phyloP scores from a whole-genome alignment of 345 rosid species.

The Heritiera fomes region DNA sequence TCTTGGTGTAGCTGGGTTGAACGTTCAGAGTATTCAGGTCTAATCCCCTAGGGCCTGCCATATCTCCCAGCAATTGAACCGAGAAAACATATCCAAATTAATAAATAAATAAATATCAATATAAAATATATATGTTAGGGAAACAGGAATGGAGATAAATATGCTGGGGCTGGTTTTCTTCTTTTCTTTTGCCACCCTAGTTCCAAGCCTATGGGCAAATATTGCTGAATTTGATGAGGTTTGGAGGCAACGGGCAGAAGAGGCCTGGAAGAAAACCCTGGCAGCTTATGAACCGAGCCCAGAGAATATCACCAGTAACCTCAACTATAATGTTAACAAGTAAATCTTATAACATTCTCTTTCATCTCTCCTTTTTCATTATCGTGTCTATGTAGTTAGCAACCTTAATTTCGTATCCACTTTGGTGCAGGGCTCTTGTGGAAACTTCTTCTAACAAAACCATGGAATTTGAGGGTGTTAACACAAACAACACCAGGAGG shows the following conservation, averaged over 20 bases:
- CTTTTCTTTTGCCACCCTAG: conserved; percentile 24
- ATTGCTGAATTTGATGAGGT: conserved; percentile 34
- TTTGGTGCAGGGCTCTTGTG: not conserved
- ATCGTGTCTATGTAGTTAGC: not conserved
- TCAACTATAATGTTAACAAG: conserved; percentile 31
- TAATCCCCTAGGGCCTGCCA: not conserved
- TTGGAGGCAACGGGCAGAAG: conserved; percentile 43
- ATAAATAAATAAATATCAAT: no score
- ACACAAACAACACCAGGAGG: conserved; percentile 32
- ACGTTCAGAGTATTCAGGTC: not conserved
- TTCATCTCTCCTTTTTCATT: not conserved
- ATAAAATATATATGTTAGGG: not conserved
- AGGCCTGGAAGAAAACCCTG: conserved; percentile 34
- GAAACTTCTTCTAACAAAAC: not conserved
- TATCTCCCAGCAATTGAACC: not conserved
- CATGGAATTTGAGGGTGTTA: conserved; percentile 9
- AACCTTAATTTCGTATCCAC: no score
- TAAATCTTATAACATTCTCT: not conserved
- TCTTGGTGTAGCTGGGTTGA: conserved; percentile 13
- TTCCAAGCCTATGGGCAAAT: conserved; percentile 31
- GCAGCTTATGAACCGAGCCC: conserved; percentile 37
- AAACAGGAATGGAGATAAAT: conserved; percentile 15
- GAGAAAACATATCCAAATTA: not conserved
- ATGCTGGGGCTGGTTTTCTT: conserved; percentile 27
- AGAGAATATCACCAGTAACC: conserved; percentile 19